Percentiles rank a stretch among this genome's conserved stretches.
Conservation (phyloP, 768 basidiomycete species). For the Boletus vinaceobasis region DNA sequence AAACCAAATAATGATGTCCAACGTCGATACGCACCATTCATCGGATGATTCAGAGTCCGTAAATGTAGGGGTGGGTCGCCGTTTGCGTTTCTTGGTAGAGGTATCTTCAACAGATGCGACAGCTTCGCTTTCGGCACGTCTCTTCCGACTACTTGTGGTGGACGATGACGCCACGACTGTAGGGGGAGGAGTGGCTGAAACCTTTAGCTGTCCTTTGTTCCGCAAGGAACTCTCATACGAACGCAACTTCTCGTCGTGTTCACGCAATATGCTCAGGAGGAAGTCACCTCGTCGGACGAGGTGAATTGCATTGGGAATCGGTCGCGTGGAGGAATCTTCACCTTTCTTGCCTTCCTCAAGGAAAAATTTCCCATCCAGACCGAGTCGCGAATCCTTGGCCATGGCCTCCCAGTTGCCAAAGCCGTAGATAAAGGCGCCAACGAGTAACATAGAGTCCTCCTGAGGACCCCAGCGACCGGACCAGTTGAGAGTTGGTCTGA, state of each 20-base stretch:
- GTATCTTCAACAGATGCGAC: constrained; percentile 76
- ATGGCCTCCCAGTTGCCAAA: constrained; percentile 98
- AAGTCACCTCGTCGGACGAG: constrained; percentile 97
- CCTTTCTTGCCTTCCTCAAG: constrained; percentile 96
- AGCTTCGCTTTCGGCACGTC: constrained; percentile 83
- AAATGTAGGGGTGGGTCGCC: constrained; percentile 93
- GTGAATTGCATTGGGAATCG: constrained; percentile 97
- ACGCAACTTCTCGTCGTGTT: constrained; percentile 88
- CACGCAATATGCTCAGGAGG: constrained; percentile 75
- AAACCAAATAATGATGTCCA: neutral
- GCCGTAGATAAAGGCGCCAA: constrained; percentile 90
- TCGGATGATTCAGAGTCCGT: constrained; percentile 93
- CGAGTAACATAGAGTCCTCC: constrained; percentile 92
- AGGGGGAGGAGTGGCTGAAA: constrained; percentile 74
- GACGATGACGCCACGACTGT: constrained; percentile 67
- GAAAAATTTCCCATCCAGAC: constrained; percentile 92
- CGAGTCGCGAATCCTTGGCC: constrained; percentile 80
- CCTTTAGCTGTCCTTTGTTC: constrained; percentile 65
- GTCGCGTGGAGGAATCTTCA: constrained; percentile 77
- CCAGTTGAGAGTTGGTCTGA: constrained; percentile 94
- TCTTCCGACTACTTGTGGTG: constrained; percentile 55
- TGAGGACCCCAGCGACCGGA: constrained; percentile 90
- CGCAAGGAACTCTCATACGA: constrained; percentile 81
- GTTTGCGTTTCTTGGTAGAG: constrained; percentile 71
- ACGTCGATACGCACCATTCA: constrained; percentile 65